Evolutionary conservation across 305 asterid genomes (phyloP), one percentile per base, ranked within the genome.

Genomic region (Fraxinus platypoda): DNA sequence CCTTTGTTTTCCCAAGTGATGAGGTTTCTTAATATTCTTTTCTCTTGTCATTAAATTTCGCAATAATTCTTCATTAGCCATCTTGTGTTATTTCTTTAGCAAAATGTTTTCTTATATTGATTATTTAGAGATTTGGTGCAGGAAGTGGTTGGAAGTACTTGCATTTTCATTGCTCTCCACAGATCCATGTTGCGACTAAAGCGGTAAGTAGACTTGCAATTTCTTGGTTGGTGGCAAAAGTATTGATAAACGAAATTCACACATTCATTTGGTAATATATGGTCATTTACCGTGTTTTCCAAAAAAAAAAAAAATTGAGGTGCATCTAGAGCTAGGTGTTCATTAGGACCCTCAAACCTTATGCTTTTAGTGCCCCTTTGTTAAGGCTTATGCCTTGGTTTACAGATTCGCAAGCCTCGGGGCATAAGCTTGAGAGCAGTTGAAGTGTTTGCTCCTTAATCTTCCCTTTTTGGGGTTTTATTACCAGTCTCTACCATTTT

Each of bases 1-100:
- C 98, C 85, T 94, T 95, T 87, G 85, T 93, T 80, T 94, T 91
- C 83, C 99, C 99, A n/a, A 91, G 97, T 80, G 98, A 95, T 76
- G 97, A 94, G 97, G 99, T 95, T 80, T 64, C 2, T 6, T 62
- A 62, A 62, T 43, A 54, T 25, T 66, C 8, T 38, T 78, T 80
- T 33, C 46, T 19, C 1, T 62, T 28, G 21, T 62, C 54, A 75
- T 80, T 77, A 66, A 62, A 75, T 81, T 81, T 46, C 73, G 31
- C 81, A 80, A 59, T 25, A 46, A 8, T 57, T 86, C 23, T 49
- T 37, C 31, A 70, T 71, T 80, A 6, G 12, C 5, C 62, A 25
- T 13, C 17, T 64, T 46, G 6, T 34, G 57, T 52, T 31, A 31
- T 80, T 34, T 59, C 57, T 81, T 83, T 76, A 75, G 73, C 43